Percentiles rank a stretch among this genome's conserved stretches.
Conservation (phyloP, 441 rosid genomes). For the Gossypium trilobum region DNA sequence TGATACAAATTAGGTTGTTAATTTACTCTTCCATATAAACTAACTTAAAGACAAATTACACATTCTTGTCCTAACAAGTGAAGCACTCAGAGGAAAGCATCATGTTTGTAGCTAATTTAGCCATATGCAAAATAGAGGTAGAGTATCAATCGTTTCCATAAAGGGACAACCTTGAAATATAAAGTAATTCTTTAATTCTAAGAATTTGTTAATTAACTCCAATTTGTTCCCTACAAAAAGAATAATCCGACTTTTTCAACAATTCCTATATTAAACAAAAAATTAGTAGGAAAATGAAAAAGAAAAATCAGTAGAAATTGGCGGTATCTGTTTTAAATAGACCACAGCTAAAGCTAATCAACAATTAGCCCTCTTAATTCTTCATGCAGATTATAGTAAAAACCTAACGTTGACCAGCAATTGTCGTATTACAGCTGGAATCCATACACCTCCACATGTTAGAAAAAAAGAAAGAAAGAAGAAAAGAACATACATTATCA, state of each 20-base stretch:
- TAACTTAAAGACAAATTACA: not conserved
- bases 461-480: not conserved
- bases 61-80: not conserved
- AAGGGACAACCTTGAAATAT: not conserved
- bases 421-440: not conserved
- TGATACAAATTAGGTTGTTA: not conserved
- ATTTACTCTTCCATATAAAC: not conserved
- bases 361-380: not conserved
- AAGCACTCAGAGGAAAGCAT: not conserved
- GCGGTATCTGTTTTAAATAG: not conserved
- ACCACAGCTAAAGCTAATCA: conserved; percentile 4
- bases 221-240: not conserved
- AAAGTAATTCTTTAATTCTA: not conserved
- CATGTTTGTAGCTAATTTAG: not conserved
- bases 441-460: not conserved
- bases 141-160: not conserved
- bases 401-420: conserved; percentile 5
- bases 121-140: not conserved
- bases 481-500: not conserved
- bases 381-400: not conserved
- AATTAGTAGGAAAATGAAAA: not conserved
- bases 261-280: not conserved
- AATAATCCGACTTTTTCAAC: not conserved
- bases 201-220: not conserved
- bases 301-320: not conserved